Evolutionary conservation across 805 yeast species (phyloP).

Genomic region (Myxozyma nipponensis): DNA sequence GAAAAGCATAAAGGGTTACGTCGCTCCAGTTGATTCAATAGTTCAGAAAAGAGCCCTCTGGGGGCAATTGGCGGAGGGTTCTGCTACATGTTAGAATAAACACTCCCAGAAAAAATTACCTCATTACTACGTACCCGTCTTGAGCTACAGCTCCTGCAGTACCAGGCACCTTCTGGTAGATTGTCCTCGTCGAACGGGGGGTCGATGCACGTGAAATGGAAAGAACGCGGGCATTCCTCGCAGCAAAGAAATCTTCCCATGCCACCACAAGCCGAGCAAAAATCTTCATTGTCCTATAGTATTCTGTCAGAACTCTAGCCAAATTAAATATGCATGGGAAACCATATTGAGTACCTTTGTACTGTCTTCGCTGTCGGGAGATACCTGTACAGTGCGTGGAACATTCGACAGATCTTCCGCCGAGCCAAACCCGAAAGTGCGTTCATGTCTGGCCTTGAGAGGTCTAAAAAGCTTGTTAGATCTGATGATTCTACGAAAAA

Average conservation of each 20-base stretch:
- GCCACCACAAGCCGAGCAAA: constrained; percentile 85
- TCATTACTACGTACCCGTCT: constrained; percentile 32
- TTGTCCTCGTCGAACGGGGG: constrained; percentile 77
- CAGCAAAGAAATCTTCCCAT: constrained; percentile 89
- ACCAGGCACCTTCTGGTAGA: constrained; percentile 88
- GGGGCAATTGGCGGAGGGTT: constrained; percentile 38
- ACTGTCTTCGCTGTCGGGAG: constrained; percentile 34
- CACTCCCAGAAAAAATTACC: neutral
- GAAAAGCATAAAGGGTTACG: constrained; percentile 64
- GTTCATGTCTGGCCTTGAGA: constrained; percentile 26
- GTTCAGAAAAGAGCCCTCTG: constrained; percentile 48
- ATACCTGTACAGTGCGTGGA: constrained; percentile 29
- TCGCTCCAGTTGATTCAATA: constrained; percentile 55
- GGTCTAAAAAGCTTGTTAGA: constrained; percentile 10
- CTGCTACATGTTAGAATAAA: constrained; percentile 13
- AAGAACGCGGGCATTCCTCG: constrained; percentile 87
- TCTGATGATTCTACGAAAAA: neutral
- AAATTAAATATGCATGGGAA: neutral
- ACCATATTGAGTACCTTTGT: constrained; percentile 33
- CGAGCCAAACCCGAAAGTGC: constrained; percentile 46
- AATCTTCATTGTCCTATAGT: constrained; percentile 64
- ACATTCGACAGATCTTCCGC: constrained; percentile 35
- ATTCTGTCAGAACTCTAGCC: constrained; percentile 4
- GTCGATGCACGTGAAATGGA: constrained; percentile 85
- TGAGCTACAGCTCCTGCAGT: constrained; percentile 69